A percentile compares a stretch with the other conserved stretches of the same genome.
These are phyloP conservation scores for Chytriomyces hyalinus DNA, from an alignment of 192 early-diverging fungal species.

Conservation along the genomic window DNA sequence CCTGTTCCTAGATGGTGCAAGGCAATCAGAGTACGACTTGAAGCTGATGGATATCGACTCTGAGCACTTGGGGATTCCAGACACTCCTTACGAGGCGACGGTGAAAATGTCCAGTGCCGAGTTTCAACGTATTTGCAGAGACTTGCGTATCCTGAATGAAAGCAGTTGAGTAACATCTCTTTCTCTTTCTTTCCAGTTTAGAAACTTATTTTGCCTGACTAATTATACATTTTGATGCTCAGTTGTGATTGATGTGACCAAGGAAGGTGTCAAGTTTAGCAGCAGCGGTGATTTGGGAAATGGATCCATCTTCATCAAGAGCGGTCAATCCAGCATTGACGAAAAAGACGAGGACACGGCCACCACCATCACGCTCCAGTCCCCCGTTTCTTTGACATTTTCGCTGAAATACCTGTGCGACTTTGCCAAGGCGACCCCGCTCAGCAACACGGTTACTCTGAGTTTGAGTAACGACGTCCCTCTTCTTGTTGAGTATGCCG, in stretches of 20 bases:
- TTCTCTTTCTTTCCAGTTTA: slow-evolving; percentile 5
- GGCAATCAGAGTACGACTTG: slow-evolving; percentile 89
- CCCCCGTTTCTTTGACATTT: slow-evolving; percentile 83
- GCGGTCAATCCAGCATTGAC: slow-evolving; percentile 74
- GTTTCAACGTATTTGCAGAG: slow-evolving; percentile 91
- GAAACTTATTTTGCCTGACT: slow-evolving; percentile 9
- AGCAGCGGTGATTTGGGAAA: slow-evolving; percentile 86
- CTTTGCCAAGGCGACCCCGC: slow-evolving; percentile 94
- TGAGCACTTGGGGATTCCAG: slow-evolving; percentile 94
- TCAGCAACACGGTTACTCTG: slow-evolving; percentile 77
- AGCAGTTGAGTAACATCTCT: slow-evolving; percentile 58
- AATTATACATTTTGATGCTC: slow-evolving; percentile 3
- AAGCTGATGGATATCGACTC: slow-evolving; percentile 99
- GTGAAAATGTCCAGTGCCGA: slow-evolving; percentile 87
- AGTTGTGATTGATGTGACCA: slow-evolving; percentile 87
- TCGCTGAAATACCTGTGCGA: slow-evolving; percentile 92
- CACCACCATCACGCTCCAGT: slow-evolving; percentile 80
- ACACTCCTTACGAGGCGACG: slow-evolving; percentile 89
- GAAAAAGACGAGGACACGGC: slow-evolving; percentile 42
- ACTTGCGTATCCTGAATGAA: slow-evolving; percentile 83
- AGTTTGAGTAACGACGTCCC: slow-evolving; percentile 87
- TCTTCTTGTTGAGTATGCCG: slow-evolving; percentile 91
- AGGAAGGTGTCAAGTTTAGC: slow-evolving; percentile 92
- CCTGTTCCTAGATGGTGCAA: slow-evolving; percentile 30
- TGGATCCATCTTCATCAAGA: slow-evolving; percentile 82